A percentile compares a stretch with the other conserved stretches of the same genome.
phyloP scores from a whole-genome alignment of 306 rosid genomes.

The Prunus dulcis region DNA sequence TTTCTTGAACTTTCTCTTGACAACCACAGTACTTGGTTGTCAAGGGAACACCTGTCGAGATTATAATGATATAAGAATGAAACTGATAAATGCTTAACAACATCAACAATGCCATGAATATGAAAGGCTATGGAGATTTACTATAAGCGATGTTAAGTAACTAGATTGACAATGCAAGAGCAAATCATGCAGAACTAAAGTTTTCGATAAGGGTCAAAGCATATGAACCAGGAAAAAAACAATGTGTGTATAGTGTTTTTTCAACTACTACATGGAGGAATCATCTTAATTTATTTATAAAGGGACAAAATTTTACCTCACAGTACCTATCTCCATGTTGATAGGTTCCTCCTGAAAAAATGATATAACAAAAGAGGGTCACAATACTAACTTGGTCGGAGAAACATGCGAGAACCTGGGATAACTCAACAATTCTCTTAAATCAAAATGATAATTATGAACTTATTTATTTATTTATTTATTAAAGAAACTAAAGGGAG shows the following conservation, averaged over 20 bases:
- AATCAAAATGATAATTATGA: not conserved
- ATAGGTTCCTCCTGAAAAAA: constrained; percentile 13
- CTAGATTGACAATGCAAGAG: not conserved
- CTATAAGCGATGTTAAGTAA: not conserved
- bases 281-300: not conserved
- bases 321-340: constrained; percentile 27
- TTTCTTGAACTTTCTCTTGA: constrained; percentile 16
- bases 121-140: not conserved
- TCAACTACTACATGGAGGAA: not conserved
- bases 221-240: not conserved
- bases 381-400: not conserved
- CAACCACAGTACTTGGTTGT: constrained; percentile 21
- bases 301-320: constrained; percentile 17
- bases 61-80: not conserved
- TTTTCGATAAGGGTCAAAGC: not conserved
- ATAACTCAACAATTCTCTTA: not conserved
- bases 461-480: not conserved
- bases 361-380: not conserved
- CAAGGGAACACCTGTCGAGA: constrained; percentile 36
- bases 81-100: not conserved
- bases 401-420: not conserved
- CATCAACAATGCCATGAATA: not conserved
- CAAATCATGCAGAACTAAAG: not conserved
- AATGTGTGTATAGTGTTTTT: not conserved
- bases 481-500: not conserved